Evolutionary conservation across 306 rosid genomes (phyloP).

Genomic region (Lablab purpureus): DNA sequence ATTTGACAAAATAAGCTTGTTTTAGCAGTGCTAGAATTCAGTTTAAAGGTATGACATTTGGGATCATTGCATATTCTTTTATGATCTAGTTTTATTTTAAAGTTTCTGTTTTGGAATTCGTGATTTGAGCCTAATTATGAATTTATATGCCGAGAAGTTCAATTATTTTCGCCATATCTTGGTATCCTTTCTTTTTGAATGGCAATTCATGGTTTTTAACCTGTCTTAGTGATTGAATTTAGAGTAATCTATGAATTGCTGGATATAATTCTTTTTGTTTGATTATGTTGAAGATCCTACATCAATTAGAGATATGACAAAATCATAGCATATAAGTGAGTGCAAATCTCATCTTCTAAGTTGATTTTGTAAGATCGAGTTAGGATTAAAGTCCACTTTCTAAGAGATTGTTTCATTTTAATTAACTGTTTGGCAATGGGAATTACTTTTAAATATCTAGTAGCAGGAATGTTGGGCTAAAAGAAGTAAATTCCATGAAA

Average conservation of each 20-base stretch:
- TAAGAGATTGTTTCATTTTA: not conserved
- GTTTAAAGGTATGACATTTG: not conserved
- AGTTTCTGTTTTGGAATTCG: conserved; percentile 3
- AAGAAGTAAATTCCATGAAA: not conserved
- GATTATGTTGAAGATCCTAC: no score
- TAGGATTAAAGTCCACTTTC: no score
- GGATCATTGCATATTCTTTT: not conserved
- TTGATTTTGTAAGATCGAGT: no score
- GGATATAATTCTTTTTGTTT: not conserved
- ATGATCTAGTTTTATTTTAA: conserved; percentile 1
- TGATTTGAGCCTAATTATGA: not conserved
- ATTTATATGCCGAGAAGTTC: conserved; percentile 13
- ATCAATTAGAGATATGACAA: no score
- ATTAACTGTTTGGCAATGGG: not conserved
- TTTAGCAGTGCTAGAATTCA: conserved; percentile 20
- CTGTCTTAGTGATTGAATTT: not conserved
- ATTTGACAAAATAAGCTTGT: conserved; percentile 20
- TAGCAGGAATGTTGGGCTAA: not conserved
- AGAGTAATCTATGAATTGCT: not conserved
- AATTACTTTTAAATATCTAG: conserved; percentile 22
- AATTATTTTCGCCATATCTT: not conserved
- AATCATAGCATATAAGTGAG: no score
- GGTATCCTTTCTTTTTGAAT: not conserved
- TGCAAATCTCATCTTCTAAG: no score
- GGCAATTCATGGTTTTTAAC: not conserved